Conservation (phyloP, 2,329 filamentous ascomycete genomes). For the Ceratocystis destructans region DNA sequence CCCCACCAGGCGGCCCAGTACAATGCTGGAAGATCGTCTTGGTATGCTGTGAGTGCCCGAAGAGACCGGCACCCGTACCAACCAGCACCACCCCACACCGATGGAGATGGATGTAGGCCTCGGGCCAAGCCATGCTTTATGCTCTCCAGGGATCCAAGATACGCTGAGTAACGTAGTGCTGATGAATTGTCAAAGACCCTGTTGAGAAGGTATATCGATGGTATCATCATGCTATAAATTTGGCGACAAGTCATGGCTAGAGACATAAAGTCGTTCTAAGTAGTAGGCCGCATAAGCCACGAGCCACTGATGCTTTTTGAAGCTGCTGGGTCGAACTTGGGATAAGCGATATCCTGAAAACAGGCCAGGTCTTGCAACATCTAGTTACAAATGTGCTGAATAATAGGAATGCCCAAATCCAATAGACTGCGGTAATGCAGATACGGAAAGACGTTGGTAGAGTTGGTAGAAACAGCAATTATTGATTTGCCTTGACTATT, state of each 20-base stretch:
- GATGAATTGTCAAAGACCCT: conserved; percentile 13
- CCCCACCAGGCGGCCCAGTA: conserved; percentile 16
- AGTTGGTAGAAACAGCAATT: not conserved
- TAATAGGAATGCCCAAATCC: not conserved
- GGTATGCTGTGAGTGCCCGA: not conserved
- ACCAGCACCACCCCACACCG: not conserved
- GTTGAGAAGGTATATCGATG: conserved; percentile 14
- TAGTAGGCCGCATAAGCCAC: not conserved
- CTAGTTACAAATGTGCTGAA: conserved; percentile 5
- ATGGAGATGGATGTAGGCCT: conserved; percentile 1
- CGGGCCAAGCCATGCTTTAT: not conserved
- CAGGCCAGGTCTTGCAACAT: conserved; percentile 3
- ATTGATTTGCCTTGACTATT: not conserved
- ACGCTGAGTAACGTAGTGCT: conserved; percentile 13
- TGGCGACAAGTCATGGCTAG: conserved; percentile 12
- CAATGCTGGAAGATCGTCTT: conserved; percentile 12
- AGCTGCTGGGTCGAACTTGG: not conserved
- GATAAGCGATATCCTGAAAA: not conserved
- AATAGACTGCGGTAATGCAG: not conserved
- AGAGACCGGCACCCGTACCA: conserved; percentile 14
- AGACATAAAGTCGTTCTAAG: conserved; percentile 11
- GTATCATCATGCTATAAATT: conserved; percentile 3
- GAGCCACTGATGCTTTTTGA: not conserved
- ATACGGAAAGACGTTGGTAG: not conserved
- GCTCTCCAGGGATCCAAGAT: conserved; percentile 8